Evolutionary conservation across 2,329 filamentous ascomycete genomes (phyloP).

Genomic region (Fusarium sp.): DNA sequence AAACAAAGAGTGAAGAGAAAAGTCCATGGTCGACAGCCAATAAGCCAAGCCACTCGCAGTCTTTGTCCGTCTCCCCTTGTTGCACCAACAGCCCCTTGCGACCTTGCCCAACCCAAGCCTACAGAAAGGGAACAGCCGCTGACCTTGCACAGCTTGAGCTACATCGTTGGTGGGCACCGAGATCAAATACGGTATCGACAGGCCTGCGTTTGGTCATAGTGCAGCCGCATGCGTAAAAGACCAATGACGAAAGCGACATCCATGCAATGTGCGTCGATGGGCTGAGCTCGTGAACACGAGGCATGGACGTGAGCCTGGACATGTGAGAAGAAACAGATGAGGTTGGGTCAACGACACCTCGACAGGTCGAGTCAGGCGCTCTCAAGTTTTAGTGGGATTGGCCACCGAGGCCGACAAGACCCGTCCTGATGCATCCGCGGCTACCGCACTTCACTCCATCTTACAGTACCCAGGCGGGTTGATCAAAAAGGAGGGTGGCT

Average conservation of each 20-base stretch:
- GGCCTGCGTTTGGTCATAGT: conserved; percentile 2
- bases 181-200: conserved; percentile 20
- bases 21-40: conserved; percentile 34
- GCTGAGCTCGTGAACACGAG: conserved; percentile 40
- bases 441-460: conserved; percentile 33
- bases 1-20: conserved; percentile 14
- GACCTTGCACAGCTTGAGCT: conserved; percentile 24
- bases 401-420: conserved; percentile 29
- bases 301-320: conserved; percentile 11
- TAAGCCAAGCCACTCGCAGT: conserved; percentile 17
- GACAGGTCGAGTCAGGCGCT: conserved; percentile 43
- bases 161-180: conserved; percentile 13
- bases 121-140: conserved; percentile 24
- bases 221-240: conserved; percentile 32
- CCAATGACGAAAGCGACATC: conserved; percentile 33
- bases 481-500: conserved; percentile 20
- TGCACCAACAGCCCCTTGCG: conserved; percentile 30
- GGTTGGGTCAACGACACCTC: conserved; percentile 32
- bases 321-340: conserved; percentile 36
- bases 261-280: conserved; percentile 35
- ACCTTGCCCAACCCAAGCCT: conserved; percentile 27
- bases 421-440: conserved; percentile 40
- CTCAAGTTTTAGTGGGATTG: conserved; percentile 41
- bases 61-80: conserved; percentile 24
- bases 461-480: conserved; percentile 16